Evolutionary conservation across 2,329 filamentous ascomycete species (phyloP).

Genomic region (Aspergillus viridinutans): DNA sequence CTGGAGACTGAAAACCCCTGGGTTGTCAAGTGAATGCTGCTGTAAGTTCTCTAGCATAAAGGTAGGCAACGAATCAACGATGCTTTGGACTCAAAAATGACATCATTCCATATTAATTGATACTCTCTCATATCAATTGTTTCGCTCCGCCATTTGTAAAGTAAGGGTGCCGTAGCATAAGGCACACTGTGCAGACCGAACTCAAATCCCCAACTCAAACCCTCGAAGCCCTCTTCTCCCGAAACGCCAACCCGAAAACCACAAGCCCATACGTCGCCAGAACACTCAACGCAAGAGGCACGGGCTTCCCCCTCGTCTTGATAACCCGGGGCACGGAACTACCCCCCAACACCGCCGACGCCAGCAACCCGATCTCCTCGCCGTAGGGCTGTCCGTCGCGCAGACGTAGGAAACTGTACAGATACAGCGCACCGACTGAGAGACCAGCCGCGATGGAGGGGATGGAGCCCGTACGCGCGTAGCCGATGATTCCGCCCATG

Average conservation of each 20-base stretch:
- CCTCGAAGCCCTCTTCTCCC: slow-evolving; percentile 27
- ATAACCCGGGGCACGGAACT: slow-evolving; percentile 83
- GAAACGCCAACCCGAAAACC: slow-evolving; percentile 70
- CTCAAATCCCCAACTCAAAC: not conserved
- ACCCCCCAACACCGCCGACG: slow-evolving; percentile 78
- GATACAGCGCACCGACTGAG: slow-evolving; percentile 74
- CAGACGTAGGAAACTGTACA: slow-evolving; percentile 75
- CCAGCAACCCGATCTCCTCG: slow-evolving; percentile 81
- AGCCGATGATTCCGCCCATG: slow-evolving; percentile 82
- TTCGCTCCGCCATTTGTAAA: not conserved
- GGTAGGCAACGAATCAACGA: not conserved
- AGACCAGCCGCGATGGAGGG: slow-evolving; percentile 83
- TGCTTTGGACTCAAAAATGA: not conserved
- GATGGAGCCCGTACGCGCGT: slow-evolving; percentile 75
- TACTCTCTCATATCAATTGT: no score
- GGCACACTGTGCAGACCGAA: not conserved
- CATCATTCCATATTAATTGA: no score
- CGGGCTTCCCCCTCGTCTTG: slow-evolving; percentile 68
- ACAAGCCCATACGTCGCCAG: slow-evolving; percentile 74
- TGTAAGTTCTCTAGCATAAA: not conserved
- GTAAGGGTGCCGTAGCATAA: not conserved
- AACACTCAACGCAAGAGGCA: slow-evolving; percentile 74
- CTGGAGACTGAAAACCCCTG: not conserved
- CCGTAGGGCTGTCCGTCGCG: slow-evolving; percentile 73
- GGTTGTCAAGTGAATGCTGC: not conserved